phyloP scores from a whole-genome alignment of 495 filamentous ascomycete species.

The Oleoguttula mirabilis region DNA sequence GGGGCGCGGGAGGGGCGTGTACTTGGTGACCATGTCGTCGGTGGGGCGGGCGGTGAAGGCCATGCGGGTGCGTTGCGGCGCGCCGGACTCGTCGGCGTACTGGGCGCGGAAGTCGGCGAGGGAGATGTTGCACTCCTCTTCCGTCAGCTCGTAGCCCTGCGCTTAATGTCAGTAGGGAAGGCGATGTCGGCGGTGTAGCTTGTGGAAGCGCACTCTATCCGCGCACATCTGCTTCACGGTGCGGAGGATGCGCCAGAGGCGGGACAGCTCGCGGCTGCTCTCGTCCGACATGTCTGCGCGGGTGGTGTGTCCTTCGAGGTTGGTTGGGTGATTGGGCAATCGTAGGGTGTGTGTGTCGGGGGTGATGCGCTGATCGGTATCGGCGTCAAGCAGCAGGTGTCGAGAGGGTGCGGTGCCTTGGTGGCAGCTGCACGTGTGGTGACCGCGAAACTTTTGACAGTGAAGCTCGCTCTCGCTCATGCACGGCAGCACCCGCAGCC shows the following conservation, averaged over 20 bases:
- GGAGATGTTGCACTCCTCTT: slow-evolving; percentile 74
- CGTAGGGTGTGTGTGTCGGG: too few species aligned
- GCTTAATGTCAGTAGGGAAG: slow-evolving; percentile 16
- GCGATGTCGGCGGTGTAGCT: too few species aligned
- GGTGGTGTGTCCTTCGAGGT: too few species aligned
- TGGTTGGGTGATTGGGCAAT: too few species aligned
- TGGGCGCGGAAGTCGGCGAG: slow-evolving; percentile 59
- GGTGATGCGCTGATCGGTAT: too few species aligned
- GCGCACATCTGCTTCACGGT: slow-evolving; percentile 30
- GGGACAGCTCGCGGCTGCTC: slow-evolving; percentile 14
- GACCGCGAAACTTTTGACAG: too few species aligned
- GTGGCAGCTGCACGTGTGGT: too few species aligned
- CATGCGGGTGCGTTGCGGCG: slow-evolving; percentile 67
- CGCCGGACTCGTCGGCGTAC: slow-evolving; percentile 57
- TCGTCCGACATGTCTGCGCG: slow-evolving; percentile 3
- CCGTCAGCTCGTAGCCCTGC: slow-evolving; percentile 83
- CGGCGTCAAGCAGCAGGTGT: too few species aligned
- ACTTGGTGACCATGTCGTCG: slow-evolving; percentile 69
- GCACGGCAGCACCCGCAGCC: too few species aligned
- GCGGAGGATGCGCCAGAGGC: slow-evolving; percentile 25
- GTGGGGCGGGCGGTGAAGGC: slow-evolving; percentile 75
- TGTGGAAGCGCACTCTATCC: slow-evolving; percentile 30
- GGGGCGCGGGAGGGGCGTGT: slow-evolving; percentile 43
- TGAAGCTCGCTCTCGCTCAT: too few species aligned
- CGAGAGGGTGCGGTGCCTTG: too few species aligned